phyloP scores from a whole-genome alignment of 192 early-diverging fungal species.

The Umbelopsis sp. region DNA sequence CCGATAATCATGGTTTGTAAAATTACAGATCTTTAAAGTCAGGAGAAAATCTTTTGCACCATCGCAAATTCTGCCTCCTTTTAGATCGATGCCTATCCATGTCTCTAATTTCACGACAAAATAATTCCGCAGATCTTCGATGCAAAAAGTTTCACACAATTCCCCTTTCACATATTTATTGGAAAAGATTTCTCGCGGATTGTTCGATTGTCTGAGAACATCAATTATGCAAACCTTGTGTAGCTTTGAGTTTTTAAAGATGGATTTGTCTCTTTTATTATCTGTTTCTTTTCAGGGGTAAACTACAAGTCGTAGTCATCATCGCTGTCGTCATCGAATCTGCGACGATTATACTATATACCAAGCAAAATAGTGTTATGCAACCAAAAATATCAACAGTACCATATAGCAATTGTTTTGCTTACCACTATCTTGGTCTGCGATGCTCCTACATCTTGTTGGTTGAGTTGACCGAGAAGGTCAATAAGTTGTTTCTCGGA shows the following conservation, averaged over 20 bases:
- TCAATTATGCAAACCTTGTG: not conserved
- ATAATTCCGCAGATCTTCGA: no score
- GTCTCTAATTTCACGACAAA: no score
- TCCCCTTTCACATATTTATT: no score
- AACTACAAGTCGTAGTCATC: slow-evolving; percentile 58
- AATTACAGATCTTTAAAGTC: no score
- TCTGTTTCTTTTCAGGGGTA: no score
- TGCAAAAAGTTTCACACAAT: no score
- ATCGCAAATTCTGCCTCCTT: no score
- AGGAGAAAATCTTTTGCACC: no score
- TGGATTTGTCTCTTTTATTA: not conserved
- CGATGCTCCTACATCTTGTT: slow-evolving; percentile 53
- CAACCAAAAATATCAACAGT: not conserved
- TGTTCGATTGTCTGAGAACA: not conserved
- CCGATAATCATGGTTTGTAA: no score
- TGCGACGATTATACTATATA: slow-evolving; percentile 59
- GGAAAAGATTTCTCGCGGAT: no score
- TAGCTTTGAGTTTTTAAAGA: not conserved
- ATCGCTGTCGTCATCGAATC: slow-evolving; percentile 60
- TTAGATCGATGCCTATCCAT: no score
- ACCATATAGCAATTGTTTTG: slow-evolving; percentile 1
- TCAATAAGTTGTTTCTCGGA: slow-evolving; percentile 85
- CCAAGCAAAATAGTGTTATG: not conserved
- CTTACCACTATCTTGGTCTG: slow-evolving; percentile 81
- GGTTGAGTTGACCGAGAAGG: slow-evolving; percentile 82